These are phyloP conservation scores for Fusarium tjaetaba DNA, from an alignment of 2,329 filamentous ascomycete species.

Conservation along the genomic window DNA sequence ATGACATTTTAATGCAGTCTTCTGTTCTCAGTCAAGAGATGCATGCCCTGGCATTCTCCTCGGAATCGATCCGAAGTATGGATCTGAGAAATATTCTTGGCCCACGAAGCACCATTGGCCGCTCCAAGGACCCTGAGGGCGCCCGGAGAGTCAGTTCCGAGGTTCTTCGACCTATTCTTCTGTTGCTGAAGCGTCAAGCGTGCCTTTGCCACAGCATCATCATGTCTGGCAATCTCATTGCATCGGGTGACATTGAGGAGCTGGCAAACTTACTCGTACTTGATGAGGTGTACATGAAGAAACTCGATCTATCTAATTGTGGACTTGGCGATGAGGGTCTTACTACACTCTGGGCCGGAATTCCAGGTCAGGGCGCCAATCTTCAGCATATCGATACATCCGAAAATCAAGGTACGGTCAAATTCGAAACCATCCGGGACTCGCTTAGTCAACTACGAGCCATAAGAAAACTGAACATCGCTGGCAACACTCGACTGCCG, in stretches of 20 bases:
- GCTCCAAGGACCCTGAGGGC: constrained; percentile 36
- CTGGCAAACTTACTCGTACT: constrained; percentile 48
- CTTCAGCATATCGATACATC: constrained; percentile 63
- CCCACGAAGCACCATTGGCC: constrained; percentile 35
- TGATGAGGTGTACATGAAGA: constrained; percentile 54
- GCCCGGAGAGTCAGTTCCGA: constrained; percentile 49
- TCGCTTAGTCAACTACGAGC: constrained; percentile 56
- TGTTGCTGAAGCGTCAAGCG: constrained; percentile 59
- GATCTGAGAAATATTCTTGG: constrained; percentile 59
- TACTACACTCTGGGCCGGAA: constrained; percentile 57
- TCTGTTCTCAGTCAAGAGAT: constrained; percentile 66
- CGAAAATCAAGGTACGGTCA: constrained; percentile 62
- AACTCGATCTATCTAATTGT: constrained; percentile 62
- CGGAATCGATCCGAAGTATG: constrained; percentile 64
- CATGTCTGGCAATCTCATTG: constrained; percentile 61
- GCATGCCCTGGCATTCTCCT: constrained; percentile 65
- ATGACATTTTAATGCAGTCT: constrained; percentile 59
- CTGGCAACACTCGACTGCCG: constrained; percentile 60
- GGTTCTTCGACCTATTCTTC: constrained; percentile 59
- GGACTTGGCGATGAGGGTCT: constrained; percentile 61
- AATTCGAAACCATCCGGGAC: constrained; percentile 57
- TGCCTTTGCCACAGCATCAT: constrained; percentile 62
- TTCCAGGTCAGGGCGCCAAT: constrained; percentile 56
- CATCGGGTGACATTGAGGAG: constrained; percentile 58
- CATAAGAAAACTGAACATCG: constrained; percentile 61